Percentiles rank a stretch among this genome's conserved stretches.
Evolutionary conservation across 768 basidiomycete genomes (phyloP).

Genomic region (Boletus speciosus): DNA sequence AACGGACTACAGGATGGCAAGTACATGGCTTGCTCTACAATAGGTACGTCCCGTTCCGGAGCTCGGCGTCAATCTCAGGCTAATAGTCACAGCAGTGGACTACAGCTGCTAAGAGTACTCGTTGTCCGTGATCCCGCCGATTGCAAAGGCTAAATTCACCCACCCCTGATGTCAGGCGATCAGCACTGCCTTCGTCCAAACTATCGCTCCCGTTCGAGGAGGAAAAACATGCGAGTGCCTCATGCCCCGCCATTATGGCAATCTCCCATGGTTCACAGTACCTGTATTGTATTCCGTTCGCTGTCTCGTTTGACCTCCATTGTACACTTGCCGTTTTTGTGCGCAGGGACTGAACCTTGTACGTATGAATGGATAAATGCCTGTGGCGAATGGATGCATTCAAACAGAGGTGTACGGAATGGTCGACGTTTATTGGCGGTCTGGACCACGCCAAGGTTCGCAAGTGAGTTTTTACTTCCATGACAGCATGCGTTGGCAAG

Average conservation of each 20-base stretch:
- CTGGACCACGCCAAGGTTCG: background rate
- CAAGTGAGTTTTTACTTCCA: conserved; percentile 1
- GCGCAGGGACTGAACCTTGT: conserved; percentile 8
- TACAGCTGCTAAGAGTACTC: conserved; percentile 4
- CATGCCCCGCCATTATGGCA: conserved; percentile 20
- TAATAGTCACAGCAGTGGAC: background rate
- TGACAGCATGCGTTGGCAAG: conserved; percentile 1
- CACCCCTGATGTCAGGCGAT: conserved; percentile 18
- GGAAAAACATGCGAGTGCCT: conserved; percentile 27
- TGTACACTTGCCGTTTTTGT: conserved; percentile 5
- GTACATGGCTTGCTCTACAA: conserved; percentile 1
- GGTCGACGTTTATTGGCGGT: conserved; percentile 3
- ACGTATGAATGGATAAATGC: background rate
- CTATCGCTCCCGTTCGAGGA: background rate
- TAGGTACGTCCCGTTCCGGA: background rate
- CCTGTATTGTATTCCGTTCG: conserved; percentile 2
- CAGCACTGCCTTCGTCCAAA: conserved; percentile 12
- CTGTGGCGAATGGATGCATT: background rate
- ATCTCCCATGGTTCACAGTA: conserved; percentile 7
- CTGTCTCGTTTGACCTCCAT: conserved; percentile 16
- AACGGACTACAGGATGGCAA: conserved; percentile 20
- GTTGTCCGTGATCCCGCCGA: conserved; percentile 18
- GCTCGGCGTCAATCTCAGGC: background rate
- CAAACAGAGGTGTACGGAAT: conserved; percentile 6
- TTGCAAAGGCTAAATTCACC: conserved; percentile 21